These are phyloP conservation scores for Ramaria sp. DNA, from an alignment of 768 basidiomycete genomes.

Conservation along the genomic window DNA sequence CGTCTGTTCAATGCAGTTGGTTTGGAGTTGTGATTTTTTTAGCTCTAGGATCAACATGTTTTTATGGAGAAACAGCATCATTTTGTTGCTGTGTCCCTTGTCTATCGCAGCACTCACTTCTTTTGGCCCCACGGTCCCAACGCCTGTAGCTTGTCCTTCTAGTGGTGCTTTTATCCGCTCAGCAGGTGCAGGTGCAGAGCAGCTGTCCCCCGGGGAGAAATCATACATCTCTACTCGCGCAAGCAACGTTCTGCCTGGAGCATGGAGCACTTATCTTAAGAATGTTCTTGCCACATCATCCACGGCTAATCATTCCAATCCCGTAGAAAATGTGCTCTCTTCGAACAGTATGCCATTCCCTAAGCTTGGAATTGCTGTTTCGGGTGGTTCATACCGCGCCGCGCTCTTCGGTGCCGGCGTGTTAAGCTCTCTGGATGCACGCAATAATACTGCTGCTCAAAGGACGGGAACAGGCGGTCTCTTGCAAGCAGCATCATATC, in stretches of 20 bases:
- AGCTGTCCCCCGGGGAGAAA: slow-evolving; percentile 28
- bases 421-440: slow-evolving; percentile 36
- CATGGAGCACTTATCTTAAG: slow-evolving; percentile 30
- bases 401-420: slow-evolving; percentile 45
- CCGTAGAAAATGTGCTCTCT: too few relatives aligned
- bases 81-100: background rate
- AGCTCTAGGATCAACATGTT: too few relatives aligned
- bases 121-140: background rate
- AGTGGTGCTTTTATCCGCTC: slow-evolving; percentile 2
- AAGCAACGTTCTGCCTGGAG: slow-evolving; percentile 25
- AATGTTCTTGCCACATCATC: slow-evolving; percentile 22
- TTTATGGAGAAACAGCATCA: background rate
- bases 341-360: background rate
- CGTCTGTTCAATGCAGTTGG: too few relatives aligned
- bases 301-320: background rate
- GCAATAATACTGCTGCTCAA: slow-evolving; percentile 31
- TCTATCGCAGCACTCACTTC: background rate
- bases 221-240: slow-evolving; percentile 27
- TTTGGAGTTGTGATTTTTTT: too few relatives aligned
- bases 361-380: slow-evolving; percentile 33
- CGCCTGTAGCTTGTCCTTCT: slow-evolving; percentile 6
- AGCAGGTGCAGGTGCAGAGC: slow-evolving; percentile 10
- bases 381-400: slow-evolving; percentile 49
- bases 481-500: slow-evolving; percentile 42
- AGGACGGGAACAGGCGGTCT: slow-evolving; percentile 37